These are phyloP conservation scores for Phaeolepiota aurea DNA, from an alignment of 768 basidiomycete species.

Conservation along the genomic window DNA sequence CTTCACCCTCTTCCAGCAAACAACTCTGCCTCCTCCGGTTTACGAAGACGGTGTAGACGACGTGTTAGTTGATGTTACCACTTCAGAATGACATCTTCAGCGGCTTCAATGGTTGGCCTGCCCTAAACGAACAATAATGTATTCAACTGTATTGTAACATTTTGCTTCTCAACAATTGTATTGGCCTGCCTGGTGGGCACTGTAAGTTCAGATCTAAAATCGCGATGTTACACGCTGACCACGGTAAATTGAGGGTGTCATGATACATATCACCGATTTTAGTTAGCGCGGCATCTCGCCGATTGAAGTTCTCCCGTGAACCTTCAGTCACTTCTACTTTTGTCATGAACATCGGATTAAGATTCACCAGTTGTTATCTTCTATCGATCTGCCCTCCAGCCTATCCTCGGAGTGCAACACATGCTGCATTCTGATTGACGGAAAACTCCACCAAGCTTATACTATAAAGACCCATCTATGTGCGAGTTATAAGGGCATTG, in stretches of 20 bases:
- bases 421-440: not conserved
- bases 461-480: not conserved
- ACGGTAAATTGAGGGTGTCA: no score
- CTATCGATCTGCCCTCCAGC: not conserved
- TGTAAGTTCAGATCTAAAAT: no score
- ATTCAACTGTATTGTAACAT: no score
- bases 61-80: not conserved
- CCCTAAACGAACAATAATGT: no score
- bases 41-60: conserved; percentile 23
- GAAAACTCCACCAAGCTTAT: not conserved
- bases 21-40: conserved; percentile 68
- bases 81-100: no score
- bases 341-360: conserved; percentile 1
- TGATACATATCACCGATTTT: no score
- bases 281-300: no score
- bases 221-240: no score
- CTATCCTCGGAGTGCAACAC: not conserved
- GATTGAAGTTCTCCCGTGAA: conserved; percentile 13
- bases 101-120: conserved; percentile 12
- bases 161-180: no score
- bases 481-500: no score
- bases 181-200: no score
- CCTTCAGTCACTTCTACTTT: conserved; percentile 1
- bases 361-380: not conserved
- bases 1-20: conserved; percentile 69